These are phyloP conservation scores for Metschnikowia arizonensis DNA, from an alignment of 805 yeast genomes.

Conservation along the genomic window DNA sequence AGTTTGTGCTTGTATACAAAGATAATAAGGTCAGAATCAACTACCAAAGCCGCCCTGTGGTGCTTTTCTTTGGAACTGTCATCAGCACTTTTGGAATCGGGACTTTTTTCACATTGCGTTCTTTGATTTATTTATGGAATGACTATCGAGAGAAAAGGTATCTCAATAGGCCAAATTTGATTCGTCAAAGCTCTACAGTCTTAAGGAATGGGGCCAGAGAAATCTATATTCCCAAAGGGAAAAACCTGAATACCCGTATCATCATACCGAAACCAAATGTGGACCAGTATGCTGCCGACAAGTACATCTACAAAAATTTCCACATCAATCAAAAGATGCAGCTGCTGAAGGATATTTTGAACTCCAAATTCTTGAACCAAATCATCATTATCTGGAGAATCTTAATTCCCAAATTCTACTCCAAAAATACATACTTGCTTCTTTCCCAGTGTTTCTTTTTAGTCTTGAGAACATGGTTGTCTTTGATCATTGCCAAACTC, in stretches of 20 bases:
- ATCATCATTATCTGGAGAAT: conserved; percentile 73
- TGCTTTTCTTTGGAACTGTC: conserved; percentile 38
- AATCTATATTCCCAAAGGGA: conserved; percentile 46
- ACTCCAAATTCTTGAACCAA: conserved; percentile 69
- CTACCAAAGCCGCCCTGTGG: conserved; percentile 41
- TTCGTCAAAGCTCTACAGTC: conserved; percentile 41
- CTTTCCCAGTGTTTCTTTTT: conserved; percentile 70
- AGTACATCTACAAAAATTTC: conserved; percentile 48
- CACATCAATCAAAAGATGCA: conserved; percentile 29
- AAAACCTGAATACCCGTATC: conserved; percentile 34
- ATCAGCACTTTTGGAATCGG: conserved; percentile 41
- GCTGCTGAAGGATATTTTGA: conserved; percentile 33
- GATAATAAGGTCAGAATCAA: conserved; percentile 37
- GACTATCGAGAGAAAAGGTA: conserved; percentile 26
- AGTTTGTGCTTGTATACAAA: conserved; percentile 32
- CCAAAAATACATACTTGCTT: conserved; percentile 63
- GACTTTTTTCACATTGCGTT: conserved; percentile 28
- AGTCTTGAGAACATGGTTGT: conserved; percentile 80
- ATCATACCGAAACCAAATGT: conserved; percentile 45
- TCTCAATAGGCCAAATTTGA: conserved; percentile 32
- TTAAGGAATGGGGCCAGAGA: conserved; percentile 44
- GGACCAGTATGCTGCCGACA: conserved; percentile 54
- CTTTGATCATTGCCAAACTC: conserved; percentile 76
- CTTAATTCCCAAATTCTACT: conserved; percentile 68
- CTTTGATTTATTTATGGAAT: conserved; percentile 27